phyloP scores from a whole-genome alignment of 2,329 filamentous ascomycete species.

The Rutstroemia sp. region DNA sequence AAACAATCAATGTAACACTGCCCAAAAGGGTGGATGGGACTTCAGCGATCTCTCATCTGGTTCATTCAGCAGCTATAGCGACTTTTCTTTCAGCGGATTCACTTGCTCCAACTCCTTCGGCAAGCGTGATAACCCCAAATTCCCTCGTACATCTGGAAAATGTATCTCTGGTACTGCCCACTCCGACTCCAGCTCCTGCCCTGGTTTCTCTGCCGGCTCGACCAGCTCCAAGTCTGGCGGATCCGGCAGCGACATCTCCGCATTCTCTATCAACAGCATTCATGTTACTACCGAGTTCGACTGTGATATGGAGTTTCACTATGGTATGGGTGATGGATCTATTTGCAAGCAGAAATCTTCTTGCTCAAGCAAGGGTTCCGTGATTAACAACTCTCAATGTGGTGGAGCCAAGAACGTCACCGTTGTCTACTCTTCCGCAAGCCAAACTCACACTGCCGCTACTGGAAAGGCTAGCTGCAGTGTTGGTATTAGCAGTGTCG shows the following conservation, averaged over 20 bases:
- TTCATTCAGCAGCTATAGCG: conserved; percentile 57
- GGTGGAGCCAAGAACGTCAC: conserved; percentile 81
- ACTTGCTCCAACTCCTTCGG: conserved; percentile 54
- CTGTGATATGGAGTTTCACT: conserved; percentile 77
- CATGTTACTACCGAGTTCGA: conserved; percentile 69
- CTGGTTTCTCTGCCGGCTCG: conserved; percentile 50
- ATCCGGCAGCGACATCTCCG: conserved; percentile 33
- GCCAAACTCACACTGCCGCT: conserved; percentile 40
- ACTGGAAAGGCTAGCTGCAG: conserved; percentile 51
- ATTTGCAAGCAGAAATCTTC: conserved; percentile 69
- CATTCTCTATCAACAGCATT: conserved; percentile 70
- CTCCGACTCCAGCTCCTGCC: conserved; percentile 39
- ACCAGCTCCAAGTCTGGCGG: background rate
- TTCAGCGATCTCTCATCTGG: conserved; percentile 59
- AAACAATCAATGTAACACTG: conserved; percentile 68
- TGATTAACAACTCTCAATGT: conserved; percentile 78
- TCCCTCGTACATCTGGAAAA: conserved; percentile 39
- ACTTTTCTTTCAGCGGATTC: conserved; percentile 69
- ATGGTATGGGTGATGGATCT: conserved; percentile 75
- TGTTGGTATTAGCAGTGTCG: conserved; percentile 66
- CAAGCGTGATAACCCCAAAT: conserved; percentile 46
- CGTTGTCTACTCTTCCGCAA: conserved; percentile 50
- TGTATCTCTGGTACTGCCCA: conserved; percentile 49
- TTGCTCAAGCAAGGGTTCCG: conserved; percentile 61
- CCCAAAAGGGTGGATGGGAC: conserved; percentile 64